Evolutionary conservation across 257 asterid species (phyloP).

Genomic region (Rehmannia glutinosa): DNA sequence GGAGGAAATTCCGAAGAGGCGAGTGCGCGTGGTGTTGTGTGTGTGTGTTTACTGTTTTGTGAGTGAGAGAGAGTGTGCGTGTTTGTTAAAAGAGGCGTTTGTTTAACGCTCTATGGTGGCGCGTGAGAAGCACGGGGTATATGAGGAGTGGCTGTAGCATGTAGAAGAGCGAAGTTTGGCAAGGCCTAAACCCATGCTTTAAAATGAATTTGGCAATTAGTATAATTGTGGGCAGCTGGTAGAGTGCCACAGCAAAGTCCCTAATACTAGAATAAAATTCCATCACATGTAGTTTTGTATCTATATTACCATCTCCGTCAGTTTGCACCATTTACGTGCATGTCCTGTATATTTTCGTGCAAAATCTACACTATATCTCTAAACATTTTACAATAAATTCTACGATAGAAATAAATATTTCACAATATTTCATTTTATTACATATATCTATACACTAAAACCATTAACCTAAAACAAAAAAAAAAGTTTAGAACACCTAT

Average conservation of each 20-base stretch:
- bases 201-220: neutral
- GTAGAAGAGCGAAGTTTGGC: constrained; percentile 10
- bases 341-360: too few relatives aligned
- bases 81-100: neutral
- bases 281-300: neutral
- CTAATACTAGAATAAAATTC: neutral
- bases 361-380: too few relatives aligned
- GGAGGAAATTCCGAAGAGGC: neutral
- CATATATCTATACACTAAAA: too few relatives aligned
- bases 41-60: neutral
- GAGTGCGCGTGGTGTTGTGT: neutral
- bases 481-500: too few relatives aligned
- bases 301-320: too few relatives aligned
- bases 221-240: too few relatives aligned
- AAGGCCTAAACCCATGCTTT: constrained; percentile 3
- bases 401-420: too few relatives aligned
- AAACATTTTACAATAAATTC: too few relatives aligned
- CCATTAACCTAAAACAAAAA: too few relatives aligned
- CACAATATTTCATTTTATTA: too few relatives aligned
- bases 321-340: too few relatives aligned
- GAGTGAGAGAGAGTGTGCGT: neutral
- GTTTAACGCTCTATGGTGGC: constrained; percentile 8
- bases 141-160: neutral
- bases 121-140: constrained; percentile 11
- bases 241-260: neutral